Percentiles rank a stretch among this genome's conserved stretches.
Evolutionary conservation across 257 asterid genomes (phyloP).

Genomic region (Scutellaria minor): DNA sequence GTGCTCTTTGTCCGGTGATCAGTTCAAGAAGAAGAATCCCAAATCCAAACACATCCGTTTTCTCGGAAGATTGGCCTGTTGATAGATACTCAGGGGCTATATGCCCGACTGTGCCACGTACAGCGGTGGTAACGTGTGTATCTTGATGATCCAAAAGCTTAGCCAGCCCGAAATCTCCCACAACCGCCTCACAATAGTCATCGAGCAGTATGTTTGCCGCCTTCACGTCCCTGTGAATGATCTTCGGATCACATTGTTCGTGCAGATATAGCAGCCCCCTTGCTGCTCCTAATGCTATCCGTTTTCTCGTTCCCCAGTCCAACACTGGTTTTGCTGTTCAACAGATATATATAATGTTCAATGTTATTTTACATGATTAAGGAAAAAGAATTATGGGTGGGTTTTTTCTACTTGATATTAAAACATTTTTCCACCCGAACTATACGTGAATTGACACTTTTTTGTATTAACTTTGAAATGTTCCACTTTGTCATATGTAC

Average conservation of each 20-base stretch:
- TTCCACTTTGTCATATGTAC: no score
- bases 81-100: slow-evolving; percentile 97
- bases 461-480: no score
- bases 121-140: slow-evolving; percentile 96
- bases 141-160: slow-evolving; percentile 96
- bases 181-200: slow-evolving; percentile 95
- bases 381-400: not conserved
- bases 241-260: slow-evolving; percentile 99
- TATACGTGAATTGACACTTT: no score
- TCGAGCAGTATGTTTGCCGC: slow-evolving; percentile 96
- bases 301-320: slow-evolving; percentile 90
- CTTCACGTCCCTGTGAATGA: slow-evolving; percentile 94
- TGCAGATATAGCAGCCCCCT: slow-evolving; percentile 90
- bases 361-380: not conserved
- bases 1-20: slow-evolving; percentile 89
- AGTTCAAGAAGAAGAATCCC: slow-evolving; percentile 94
- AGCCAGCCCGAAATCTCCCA: slow-evolving; percentile 96
- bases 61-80: slow-evolving; percentile 97
- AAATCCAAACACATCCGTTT: slow-evolving; percentile 96
- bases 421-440: no score
- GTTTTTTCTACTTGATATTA: no score
- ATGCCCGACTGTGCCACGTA: slow-evolving; percentile 97
- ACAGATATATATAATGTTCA: not conserved
- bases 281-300: slow-evolving; percentile 89
- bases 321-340: slow-evolving; percentile 76